Percentiles rank a stretch among this genome's conserved stretches.
Conservation (phyloP, 2,329 filamentous ascomycete species). For the Cladophialophora psammophila region DNA sequence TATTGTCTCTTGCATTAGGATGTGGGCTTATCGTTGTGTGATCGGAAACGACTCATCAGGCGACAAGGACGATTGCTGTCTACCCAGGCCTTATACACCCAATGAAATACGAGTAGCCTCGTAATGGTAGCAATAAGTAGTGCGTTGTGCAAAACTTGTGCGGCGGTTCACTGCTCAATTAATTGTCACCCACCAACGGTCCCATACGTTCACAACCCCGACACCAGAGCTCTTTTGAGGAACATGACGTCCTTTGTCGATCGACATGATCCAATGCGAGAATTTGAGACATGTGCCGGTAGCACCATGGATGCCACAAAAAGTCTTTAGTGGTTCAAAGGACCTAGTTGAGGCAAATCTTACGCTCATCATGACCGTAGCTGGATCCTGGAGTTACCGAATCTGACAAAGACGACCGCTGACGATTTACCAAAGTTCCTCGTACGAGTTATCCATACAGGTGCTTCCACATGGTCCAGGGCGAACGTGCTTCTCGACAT, state of each 20-base stretch:
- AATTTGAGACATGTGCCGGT: background rate
- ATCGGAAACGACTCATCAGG: background rate
- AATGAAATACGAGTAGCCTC: background rate
- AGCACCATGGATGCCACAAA: background rate
- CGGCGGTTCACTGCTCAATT: background rate
- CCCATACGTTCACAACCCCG: background rate
- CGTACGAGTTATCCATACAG: background rate
- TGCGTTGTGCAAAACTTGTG: background rate
- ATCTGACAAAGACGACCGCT: slow-evolving; percentile 25
- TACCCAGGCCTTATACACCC: background rate
- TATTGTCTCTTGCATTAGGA: background rate
- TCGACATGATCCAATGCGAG: background rate
- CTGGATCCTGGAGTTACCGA: background rate
- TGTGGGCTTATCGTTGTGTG: background rate
- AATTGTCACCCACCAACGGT: background rate
- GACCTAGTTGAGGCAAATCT: slow-evolving; percentile 7
- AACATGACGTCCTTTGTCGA: background rate
- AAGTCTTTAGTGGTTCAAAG: slow-evolving; percentile 2
- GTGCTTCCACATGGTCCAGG: background rate
- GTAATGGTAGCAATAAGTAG: background rate
- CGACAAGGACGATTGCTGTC: no score
- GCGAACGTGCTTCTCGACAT: background rate
- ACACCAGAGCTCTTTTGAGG: background rate
- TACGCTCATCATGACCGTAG: slow-evolving; percentile 1
- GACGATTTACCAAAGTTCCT: slow-evolving; percentile 9